A percentile compares a stretch with the other conserved stretches of the same genome.
These are phyloP conservation scores for Neurospora sp. DNA, from an alignment of 495 filamentous ascomycete genomes.

Conservation along the genomic window DNA sequence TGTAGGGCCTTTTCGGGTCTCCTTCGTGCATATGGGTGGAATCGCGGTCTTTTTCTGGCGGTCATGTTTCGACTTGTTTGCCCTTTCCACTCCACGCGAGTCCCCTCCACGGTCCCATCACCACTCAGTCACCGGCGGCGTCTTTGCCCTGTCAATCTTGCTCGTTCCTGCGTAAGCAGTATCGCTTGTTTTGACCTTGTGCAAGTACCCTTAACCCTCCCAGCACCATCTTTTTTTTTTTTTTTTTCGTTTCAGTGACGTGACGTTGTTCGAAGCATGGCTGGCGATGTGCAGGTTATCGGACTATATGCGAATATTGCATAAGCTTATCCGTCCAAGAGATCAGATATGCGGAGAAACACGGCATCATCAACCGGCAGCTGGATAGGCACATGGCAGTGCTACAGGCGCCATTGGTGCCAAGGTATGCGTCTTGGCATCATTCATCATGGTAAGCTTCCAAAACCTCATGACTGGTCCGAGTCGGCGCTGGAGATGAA, in stretches of 20 bases:
- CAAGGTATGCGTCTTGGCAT: not conserved
- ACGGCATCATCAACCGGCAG: not conserved
- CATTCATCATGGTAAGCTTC: not conserved
- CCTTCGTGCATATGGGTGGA: not conserved
- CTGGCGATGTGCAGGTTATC: not conserved
- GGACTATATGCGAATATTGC: not conserved
- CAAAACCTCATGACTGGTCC: not conserved
- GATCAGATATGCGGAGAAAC: not conserved
- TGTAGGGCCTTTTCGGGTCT: not conserved
- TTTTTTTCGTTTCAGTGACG: not conserved
- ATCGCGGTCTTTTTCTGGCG: not conserved
- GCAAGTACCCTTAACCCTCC: not conserved
- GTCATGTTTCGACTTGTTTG: not conserved
- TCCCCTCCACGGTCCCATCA: not conserved
- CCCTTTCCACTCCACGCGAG: not conserved
- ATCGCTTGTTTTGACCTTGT: not conserved
- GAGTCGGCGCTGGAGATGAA: not conserved
- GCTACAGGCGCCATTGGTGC: not conserved
- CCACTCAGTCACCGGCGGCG: not conserved
- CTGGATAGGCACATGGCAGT: not conserved
- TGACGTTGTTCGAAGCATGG: not conserved
- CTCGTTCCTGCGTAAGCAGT: not conserved
- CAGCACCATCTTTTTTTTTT: not conserved
- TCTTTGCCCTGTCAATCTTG: not conserved
- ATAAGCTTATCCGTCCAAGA: not conserved